Evolutionary conservation across 768 basidiomycete genomes (phyloP).

Genomic region (Suillus subaureus): DNA sequence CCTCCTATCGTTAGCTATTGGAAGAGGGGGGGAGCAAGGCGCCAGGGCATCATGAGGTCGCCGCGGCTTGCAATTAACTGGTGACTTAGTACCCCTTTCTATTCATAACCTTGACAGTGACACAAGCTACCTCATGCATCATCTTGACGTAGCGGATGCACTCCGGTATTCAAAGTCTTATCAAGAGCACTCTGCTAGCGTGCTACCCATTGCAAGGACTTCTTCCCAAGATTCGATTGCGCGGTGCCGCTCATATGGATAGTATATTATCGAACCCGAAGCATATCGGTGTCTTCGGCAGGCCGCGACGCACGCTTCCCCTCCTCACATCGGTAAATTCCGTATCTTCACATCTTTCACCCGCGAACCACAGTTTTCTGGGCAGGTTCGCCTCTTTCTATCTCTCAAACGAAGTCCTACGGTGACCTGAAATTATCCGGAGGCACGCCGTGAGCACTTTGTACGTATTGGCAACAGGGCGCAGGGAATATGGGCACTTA

Average conservation of each 20-base stretch:
- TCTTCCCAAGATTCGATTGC: not conserved
- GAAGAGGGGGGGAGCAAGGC: not conserved
- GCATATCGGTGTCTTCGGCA: not conserved
- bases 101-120: not conserved
- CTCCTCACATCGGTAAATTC: not conserved
- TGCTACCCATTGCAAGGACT: not conserved
- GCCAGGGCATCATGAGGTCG: not conserved
- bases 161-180: slow-evolving; percentile 4
- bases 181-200: not conserved
- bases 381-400: not conserved
- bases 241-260: not conserved
- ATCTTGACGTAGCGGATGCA: not conserved
- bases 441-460: not conserved
- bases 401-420: not conserved
- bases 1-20: not conserved
- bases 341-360: slow-evolving; percentile 1
- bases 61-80: not conserved
- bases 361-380: not conserved
- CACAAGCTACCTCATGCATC: not conserved
- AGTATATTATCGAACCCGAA: not conserved
- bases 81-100: not conserved
- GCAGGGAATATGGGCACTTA: not conserved
- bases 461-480: not conserved
- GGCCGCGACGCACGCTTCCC: not conserved
- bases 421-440: not conserved